These are phyloP conservation scores for Salix purpurea DNA, from an alignment of 345 rosid genomes.

Conservation along the genomic window DNA sequence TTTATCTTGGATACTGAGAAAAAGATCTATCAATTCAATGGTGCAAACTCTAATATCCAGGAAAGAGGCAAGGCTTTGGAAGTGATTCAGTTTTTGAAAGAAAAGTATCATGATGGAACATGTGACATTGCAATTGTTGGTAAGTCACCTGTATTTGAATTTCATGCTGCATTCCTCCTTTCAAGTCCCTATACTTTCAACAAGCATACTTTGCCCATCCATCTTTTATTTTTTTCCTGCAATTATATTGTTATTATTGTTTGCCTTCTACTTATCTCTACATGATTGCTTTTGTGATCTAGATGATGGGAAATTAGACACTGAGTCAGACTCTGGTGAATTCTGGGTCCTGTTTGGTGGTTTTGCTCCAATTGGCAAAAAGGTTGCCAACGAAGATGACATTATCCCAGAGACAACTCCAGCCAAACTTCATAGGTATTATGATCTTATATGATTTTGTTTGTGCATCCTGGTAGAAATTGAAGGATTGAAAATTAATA, in stretches of 20 bases:
- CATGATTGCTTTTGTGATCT: slow-evolving; percentile 21
- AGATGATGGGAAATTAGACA: slow-evolving; percentile 93
- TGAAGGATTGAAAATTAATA: background rate
- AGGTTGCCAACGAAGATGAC: slow-evolving; percentile 77
- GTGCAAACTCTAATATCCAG: slow-evolving; percentile 93
- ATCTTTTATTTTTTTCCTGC: slow-evolving; percentile 2
- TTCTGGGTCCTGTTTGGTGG: slow-evolving; percentile 97
- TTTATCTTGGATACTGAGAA: slow-evolving; percentile 78
- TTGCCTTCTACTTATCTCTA: slow-evolving; percentile 17
- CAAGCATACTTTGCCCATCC: background rate
- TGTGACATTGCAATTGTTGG: slow-evolving; percentile 85
- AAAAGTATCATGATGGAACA: slow-evolving; percentile 77
- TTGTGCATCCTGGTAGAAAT: slow-evolving; percentile 19
- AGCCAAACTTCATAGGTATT: slow-evolving; percentile 71
- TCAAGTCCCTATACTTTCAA: background rate
- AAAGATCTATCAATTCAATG: slow-evolving; percentile 97
- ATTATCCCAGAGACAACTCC: slow-evolving; percentile 61
- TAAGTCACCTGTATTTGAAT: slow-evolving; percentile 31
- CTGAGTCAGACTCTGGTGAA: slow-evolving; percentile 92
- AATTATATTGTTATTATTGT: background rate
- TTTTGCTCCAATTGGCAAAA: slow-evolving; percentile 92
- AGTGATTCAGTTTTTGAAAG: slow-evolving; percentile 90
- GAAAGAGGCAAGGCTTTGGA: slow-evolving; percentile 97
- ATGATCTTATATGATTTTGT: background rate
- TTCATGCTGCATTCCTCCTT: background rate